These are phyloP conservation scores for Leptosphaerulina australis DNA, from an alignment of 2,329 filamentous ascomycete species.

Conservation along the genomic window DNA sequence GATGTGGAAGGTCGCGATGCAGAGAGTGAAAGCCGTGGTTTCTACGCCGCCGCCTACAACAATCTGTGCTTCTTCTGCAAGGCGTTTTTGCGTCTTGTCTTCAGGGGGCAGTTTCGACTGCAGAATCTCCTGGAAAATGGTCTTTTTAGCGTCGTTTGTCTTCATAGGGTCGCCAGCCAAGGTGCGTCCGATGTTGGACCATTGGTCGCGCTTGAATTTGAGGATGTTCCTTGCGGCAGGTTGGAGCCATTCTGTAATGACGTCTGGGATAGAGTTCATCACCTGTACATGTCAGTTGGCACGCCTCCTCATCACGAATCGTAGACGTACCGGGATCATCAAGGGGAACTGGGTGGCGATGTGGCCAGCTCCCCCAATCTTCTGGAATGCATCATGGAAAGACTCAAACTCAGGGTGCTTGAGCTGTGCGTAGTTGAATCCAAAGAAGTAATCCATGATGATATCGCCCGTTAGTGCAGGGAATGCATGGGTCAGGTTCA, in stretches of 20 bases:
- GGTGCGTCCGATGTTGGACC: constrained; percentile 33
- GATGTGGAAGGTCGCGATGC: constrained; percentile 42
- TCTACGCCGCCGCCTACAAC: constrained; percentile 50
- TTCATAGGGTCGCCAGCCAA: constrained; percentile 39
- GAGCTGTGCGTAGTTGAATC: constrained; percentile 43
- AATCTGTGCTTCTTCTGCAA: constrained; percentile 49
- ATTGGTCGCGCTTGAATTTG: constrained; percentile 41
- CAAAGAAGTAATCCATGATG: constrained; percentile 53
- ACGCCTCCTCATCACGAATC: not conserved
- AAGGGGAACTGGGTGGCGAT: constrained; percentile 43
- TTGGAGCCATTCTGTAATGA: constrained; percentile 38
- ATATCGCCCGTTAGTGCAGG: constrained; percentile 54
- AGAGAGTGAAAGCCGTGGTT: constrained; percentile 45
- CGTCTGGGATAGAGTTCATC: constrained; percentile 43
- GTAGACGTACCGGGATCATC: constrained; percentile 36
- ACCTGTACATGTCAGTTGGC: constrained; percentile 22
- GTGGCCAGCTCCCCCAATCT: constrained; percentile 40
- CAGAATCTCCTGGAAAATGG: constrained; percentile 45
- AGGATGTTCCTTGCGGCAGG: constrained; percentile 41
- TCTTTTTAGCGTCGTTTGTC: constrained; percentile 41
- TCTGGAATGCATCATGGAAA: constrained; percentile 45
- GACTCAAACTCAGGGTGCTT: constrained; percentile 44
- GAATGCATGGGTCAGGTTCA: constrained; percentile 44
- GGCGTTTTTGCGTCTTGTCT: constrained; percentile 48
- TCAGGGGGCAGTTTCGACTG: constrained; percentile 34